These are phyloP conservation scores for Eustoma russellianum DNA, from an alignment of 257 asterid species.

Conservation along the genomic window DNA sequence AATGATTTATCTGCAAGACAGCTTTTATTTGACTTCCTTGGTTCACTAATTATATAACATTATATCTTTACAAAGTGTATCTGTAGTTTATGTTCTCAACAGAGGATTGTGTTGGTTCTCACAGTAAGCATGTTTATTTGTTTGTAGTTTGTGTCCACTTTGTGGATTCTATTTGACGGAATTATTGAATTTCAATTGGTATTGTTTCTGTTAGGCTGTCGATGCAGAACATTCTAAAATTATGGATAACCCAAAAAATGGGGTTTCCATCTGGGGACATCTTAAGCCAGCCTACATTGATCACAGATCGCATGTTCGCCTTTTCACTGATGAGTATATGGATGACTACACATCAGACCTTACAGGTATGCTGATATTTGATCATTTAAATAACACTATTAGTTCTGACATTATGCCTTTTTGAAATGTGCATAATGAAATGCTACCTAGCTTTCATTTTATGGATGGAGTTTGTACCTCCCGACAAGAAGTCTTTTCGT, in stretches of 20 bases:
- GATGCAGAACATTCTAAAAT: conserved; percentile 37
- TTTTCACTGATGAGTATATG: conserved; percentile 42
- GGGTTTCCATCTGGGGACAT: conserved; percentile 63
- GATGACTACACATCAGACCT: conserved; percentile 32
- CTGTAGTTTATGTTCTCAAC: too few relatives aligned
- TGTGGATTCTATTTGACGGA: not conserved
- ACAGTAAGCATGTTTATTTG: too few relatives aligned
- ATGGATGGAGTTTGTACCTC: too few relatives aligned
- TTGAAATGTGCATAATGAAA: not conserved
- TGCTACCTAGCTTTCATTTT: too few relatives aligned
- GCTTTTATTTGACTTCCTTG: too few relatives aligned
- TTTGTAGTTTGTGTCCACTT: not conserved
- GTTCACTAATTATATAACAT: too few relatives aligned
- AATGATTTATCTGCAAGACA: too few relatives aligned
- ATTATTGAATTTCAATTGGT: not conserved
- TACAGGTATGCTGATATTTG: conserved; percentile 27
- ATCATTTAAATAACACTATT: not conserved
- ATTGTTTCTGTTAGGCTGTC: conserved; percentile 37
- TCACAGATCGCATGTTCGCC: conserved; percentile 54
- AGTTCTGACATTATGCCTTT: not conserved
- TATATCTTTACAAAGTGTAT: too few relatives aligned
- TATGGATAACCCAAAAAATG: conserved; percentile 64
- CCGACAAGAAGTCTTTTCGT: too few relatives aligned
- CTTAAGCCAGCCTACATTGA: conserved; percentile 55
- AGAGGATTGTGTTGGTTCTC: too few relatives aligned